A percentile compares a stretch with the other conserved stretches of the same genome.
These are phyloP conservation scores for Termitomyces sp. DNA, from an alignment of 768 basidiomycete species.

Conservation along the genomic window DNA sequence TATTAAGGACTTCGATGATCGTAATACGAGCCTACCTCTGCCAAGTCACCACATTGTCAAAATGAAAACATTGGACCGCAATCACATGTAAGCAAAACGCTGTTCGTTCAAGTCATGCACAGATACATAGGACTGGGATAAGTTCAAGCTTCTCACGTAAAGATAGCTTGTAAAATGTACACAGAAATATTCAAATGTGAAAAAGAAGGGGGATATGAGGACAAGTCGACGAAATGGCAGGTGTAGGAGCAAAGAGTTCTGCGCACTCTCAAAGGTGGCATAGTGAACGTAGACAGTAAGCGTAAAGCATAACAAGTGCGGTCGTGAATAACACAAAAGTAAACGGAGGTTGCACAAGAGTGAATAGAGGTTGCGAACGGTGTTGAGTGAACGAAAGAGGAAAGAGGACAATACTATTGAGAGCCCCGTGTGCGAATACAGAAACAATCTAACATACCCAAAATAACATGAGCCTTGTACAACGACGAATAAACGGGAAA, in stretches of 20 bases:
- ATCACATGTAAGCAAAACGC: too few species aligned
- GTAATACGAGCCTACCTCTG: too few species aligned
- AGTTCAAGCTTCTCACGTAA: conserved; percentile 26
- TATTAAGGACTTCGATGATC: too few species aligned
- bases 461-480: background rate
- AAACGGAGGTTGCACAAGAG: too few species aligned
- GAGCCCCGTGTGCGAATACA: conserved; percentile 13
- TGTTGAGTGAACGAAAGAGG: background rate
- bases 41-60: too few species aligned
- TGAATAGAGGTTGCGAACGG: background rate
- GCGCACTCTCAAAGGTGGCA: conserved; percentile 11
- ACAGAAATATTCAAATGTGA: conserved; percentile 9
- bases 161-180: conserved; percentile 16
- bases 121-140: conserved; percentile 22
- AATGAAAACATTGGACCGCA: too few species aligned
- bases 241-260: conserved; percentile 9
- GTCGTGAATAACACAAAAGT: conserved; percentile 10
- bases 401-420: conserved; percentile 15
- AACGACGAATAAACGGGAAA: background rate
- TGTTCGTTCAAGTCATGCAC: conserved; percentile 15
- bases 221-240: background rate
- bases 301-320: conserved; percentile 14
- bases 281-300: conserved; percentile 17
- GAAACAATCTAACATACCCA: background rate
- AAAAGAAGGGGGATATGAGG: conserved; percentile 2